A percentile compares a stretch with the other conserved stretches of the same genome.
phyloP scores from a whole-genome alignment of 139 green algal genomes.

The Picochlorum costavermella region DNA sequence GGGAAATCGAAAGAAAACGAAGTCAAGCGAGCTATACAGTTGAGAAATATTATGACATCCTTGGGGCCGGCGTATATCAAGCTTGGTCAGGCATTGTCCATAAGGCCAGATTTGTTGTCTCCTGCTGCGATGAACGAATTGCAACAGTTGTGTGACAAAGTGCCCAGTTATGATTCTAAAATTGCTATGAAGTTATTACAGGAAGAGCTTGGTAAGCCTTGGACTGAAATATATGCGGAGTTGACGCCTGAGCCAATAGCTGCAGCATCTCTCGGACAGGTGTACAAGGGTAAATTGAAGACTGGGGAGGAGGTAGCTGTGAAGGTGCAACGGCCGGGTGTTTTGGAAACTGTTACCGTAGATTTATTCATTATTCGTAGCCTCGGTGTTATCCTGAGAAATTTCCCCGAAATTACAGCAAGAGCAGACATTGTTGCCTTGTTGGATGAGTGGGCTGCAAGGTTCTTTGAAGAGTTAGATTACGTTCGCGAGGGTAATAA shows the following conservation, averaged over 20 bases:
- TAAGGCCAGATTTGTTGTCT: constrained; percentile 91
- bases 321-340: constrained; percentile 87
- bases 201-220: constrained; percentile 73
- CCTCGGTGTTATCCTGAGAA: constrained; percentile 54
- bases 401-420: constrained; percentile 41
- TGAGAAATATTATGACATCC: constrained; percentile 91
- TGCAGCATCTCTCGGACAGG: constrained; percentile 83
- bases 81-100: constrained; percentile 89
- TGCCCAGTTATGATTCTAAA: constrained; percentile 75
- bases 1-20: constrained; percentile 56
- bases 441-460: constrained; percentile 93
- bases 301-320: constrained; percentile 83
- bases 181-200: constrained; percentile 66
- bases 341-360: constrained; percentile 81
- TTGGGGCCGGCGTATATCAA: constrained; percentile 96
- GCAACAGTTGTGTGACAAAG: constrained; percentile 99
- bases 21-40: constrained; percentile 78
- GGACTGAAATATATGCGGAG: constrained; percentile 76
- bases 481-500: constrained; percentile 93
- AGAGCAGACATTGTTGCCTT: constrained; percentile 84
- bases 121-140: constrained; percentile 96
- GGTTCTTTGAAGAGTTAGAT: constrained; percentile 98
- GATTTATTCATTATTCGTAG: constrained; percentile 83
- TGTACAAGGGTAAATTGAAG: constrained; percentile 69
- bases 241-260: constrained; percentile 81